Percentiles rank a stretch among this genome's conserved stretches.
Conservation (phyloP, 306 rosid genomes). For the Glycyrrhiza uralensis region DNA sequence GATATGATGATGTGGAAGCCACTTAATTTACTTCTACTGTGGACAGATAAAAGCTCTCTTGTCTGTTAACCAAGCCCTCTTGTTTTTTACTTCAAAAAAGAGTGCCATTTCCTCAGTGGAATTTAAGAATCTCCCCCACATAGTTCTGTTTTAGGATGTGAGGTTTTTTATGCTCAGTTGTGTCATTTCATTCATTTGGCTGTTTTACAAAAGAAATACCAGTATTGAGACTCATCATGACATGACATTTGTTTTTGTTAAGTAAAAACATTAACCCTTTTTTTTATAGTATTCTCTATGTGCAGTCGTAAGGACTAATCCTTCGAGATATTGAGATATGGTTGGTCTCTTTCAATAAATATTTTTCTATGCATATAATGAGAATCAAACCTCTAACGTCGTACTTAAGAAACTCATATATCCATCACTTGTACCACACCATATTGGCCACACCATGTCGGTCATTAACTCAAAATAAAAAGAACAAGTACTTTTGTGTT, state of each 20-base stretch:
- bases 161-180: neutral
- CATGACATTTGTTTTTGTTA: neutral
- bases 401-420: too few species aligned
- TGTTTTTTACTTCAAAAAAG: constrained; percentile 24
- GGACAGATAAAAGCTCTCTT: constrained; percentile 24
- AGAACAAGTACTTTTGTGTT: neutral
- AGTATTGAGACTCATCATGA: too few species aligned
- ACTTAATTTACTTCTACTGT: constrained; percentile 33
- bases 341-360: too few species aligned
- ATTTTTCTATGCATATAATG: too few species aligned
- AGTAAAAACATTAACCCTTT: neutral
- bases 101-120: constrained; percentile 32
- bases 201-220: neutral
- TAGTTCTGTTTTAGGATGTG: constrained; percentile 10
- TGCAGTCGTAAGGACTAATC: too few species aligned
- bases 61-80: constrained; percentile 6
- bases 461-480: too few species aligned
- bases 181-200: constrained; percentile 23
- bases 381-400: too few species aligned
- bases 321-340: too few species aligned
- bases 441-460: too few species aligned
- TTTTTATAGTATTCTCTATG: too few species aligned
- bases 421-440: too few species aligned
- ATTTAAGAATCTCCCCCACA: constrained; percentile 31
- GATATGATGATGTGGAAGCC: constrained; percentile 32